Evolutionary conservation across 2,329 filamentous ascomycete genomes (phyloP), one percentile per base, ranked within the genome.

Genomic region (Fusarium mundagurra): DNA sequence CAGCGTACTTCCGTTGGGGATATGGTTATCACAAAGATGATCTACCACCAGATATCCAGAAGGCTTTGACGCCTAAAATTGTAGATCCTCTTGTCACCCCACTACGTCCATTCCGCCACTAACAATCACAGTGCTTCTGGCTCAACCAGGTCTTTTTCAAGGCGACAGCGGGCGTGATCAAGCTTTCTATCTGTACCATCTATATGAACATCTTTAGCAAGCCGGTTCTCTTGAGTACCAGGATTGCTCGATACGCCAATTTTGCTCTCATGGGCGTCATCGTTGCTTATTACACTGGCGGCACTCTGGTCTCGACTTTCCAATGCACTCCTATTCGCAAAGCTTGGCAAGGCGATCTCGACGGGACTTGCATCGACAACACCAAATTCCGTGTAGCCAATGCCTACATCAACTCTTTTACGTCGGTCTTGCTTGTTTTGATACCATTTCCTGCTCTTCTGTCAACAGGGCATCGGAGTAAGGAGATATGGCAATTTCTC

Each of bases 1-100:
- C 9, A 64, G 61, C 61, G 8, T 64, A 64, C 6, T 64, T 64
- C 5, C 31, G 62, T 51, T 64, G 44, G 62, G 62, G 57, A 3
- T 64, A 61, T 22, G 62, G 62, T 2, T 61, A 64, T 50, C 57
- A 61, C 39, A 65, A 65, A 45, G 45, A n/a, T 41, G 62, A 63
- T 53, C 58, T 65, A 1, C 62, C 62, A 1, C 57, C 62, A 3
- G 33, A 45, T 11, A 34, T 63, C 5, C 38, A 24, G 27, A 45
- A 33, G 13, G 62, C 62, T 6, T 4, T 22, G 1, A 63, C 58
- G 13, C 58, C 58, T 0, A 65, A 63, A 6, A 53, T 65, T 45
- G 44, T 65, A 53, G 6, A 43, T 51, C 13, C 7, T 34, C 12
- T 3, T 22, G 10, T 17, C 5, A 10, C 8, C 5, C 8, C 6